Base-by-base conservation (phyloP, 352 stramenopile species). In the Phytophthora pluvialis region DNA sequence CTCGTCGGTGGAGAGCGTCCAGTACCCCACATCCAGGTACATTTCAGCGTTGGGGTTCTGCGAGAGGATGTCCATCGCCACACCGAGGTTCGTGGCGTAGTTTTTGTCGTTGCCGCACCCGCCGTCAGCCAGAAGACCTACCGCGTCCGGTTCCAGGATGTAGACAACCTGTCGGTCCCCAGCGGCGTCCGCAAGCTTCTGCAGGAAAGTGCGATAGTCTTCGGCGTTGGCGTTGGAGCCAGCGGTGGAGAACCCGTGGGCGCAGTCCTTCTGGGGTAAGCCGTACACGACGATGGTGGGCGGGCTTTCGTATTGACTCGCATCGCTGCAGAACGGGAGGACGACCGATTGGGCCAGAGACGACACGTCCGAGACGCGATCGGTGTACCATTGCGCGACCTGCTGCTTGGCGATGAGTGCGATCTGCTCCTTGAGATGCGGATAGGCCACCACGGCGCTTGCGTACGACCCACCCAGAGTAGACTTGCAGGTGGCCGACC, bases 11-110 rank as follows among this genome's bases (percentile, higher is more conserved):
- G 56, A 45, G 8, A 90, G 68, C 18, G 70, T 80, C 79, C 80
- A 89, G 63, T 83, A 87, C 26, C 80, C 80, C 1, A 87, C 67
- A 44, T 89, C 82, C 40, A 89, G 18, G 53, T 89, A 89, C 11
- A 91, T 68, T 32, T 87, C 66, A 18, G 82, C 78, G 39, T 89
- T 81, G 8, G 51, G 33, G 44, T 89, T 89, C 13, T 60, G 42
- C 1, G 80, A 78, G 11, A 91, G 62, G 28, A 76, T 68, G 8
- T 78, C 51, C 40, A 89, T 75, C 3, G 82, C 82, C 0, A 61
- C 70, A 10, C 64, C 51, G 49, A 91, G 61, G 55, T 88, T 91
- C 4, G 58, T 64, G 2, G 55, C 47, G 59, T 91, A 91, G 0
- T 72, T 67, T 12, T 81, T 71, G 9, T 54, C 49, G 25, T 70